phyloP scores from a whole-genome alignment of 305 asterid genomes.

The Fraxinus dipetala region DNA sequence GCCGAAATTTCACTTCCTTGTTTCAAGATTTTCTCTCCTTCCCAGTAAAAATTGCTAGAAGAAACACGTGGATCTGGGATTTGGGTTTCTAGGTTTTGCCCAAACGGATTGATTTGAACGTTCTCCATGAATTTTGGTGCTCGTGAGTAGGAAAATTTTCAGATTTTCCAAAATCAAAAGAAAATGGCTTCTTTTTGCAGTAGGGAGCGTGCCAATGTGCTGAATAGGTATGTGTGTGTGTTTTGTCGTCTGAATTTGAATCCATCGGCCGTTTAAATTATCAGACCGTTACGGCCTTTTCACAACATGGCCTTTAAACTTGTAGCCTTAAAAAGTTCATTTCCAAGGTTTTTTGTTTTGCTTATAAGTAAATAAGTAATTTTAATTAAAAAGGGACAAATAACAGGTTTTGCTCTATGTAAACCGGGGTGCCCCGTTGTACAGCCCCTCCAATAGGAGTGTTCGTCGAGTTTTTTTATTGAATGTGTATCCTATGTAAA shows the following conservation, averaged over 20 bases:
- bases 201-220: conserved; percentile 6
- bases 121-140: conserved; percentile 34
- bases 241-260: conserved; percentile 22
- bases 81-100: not conserved
- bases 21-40: conserved; percentile 27
- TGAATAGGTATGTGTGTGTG: conserved; percentile 20
- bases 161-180: not conserved
- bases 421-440: too few relatives aligned
- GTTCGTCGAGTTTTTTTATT: too few relatives aligned
- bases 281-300: not conserved
- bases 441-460: too few relatives aligned
- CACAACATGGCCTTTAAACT: not conserved
- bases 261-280: not conserved
- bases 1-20: conserved; percentile 43
- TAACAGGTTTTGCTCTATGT: too few relatives aligned
- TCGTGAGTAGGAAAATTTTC: not conserved
- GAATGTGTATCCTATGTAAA: too few relatives aligned
- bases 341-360: too few relatives aligned
- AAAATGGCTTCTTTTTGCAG: conserved; percentile 17
- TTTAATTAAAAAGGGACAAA: too few relatives aligned
- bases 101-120: conserved; percentile 8
- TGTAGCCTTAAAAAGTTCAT: too few relatives aligned
- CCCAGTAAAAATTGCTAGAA: conserved; percentile 25
- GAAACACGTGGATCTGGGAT: conserved; percentile 28
- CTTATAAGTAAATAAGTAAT: too few relatives aligned